Conservation (phyloP, 306 rosid species). For the Prunus fruticosa region DNA sequence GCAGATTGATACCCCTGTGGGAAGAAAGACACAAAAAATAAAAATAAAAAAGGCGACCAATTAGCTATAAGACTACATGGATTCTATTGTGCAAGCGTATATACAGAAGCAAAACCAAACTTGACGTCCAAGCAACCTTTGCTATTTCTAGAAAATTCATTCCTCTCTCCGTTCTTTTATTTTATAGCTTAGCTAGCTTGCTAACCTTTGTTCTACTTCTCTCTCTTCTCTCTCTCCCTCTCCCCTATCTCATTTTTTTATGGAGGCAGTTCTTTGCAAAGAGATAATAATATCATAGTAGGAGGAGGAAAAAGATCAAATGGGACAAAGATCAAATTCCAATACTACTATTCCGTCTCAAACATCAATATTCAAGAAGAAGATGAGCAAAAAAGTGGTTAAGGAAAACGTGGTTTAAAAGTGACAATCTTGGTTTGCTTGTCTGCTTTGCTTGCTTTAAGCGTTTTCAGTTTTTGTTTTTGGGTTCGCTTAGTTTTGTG, state of each 20-base stretch:
- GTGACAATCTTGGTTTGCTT: constrained; percentile 20
- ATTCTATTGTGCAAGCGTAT: constrained; percentile 34
- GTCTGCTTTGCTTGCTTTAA: constrained; percentile 14
- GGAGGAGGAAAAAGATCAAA: background rate
- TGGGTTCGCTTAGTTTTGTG: background rate
- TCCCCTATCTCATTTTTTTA: background rate
- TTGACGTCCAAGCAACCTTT: constrained; percentile 54
- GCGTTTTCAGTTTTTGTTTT: background rate
- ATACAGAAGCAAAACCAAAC: constrained; percentile 51
- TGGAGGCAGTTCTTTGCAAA: background rate
- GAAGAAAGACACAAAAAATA: background rate
- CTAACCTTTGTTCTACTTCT: constrained; percentile 18
- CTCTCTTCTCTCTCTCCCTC: constrained; percentile 1
- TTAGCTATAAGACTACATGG: constrained; percentile 9
- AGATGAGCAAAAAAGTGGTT: constrained; percentile 10
- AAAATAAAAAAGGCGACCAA: background rate
- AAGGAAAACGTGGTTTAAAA: constrained; percentile 41
- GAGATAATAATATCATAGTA: background rate
- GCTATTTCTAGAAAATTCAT: constrained; percentile 36
- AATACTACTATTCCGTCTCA: background rate
- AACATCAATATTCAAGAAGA: constrained; percentile 6
- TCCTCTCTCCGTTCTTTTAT: background rate
- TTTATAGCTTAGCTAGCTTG: background rate
- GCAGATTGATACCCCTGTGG: background rate
- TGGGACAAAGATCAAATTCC: background rate